Evolutionary conservation across 139 green algal species (phyloP).

Genomic region (Volvox reticuliferus): DNA sequence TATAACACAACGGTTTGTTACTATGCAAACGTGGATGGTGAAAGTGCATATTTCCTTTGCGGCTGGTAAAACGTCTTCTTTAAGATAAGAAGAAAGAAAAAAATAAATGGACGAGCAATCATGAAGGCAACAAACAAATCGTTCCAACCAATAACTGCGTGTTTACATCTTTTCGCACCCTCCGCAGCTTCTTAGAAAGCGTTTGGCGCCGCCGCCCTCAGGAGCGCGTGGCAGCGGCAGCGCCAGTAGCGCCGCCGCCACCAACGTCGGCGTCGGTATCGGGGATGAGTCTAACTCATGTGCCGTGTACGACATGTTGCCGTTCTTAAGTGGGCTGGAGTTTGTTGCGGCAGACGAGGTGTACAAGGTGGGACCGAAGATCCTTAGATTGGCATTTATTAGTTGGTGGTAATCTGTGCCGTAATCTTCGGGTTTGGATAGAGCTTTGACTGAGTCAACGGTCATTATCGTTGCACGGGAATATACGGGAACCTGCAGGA

Average conservation of each 20-base stretch:
- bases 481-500: too few species aligned
- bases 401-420: too few species aligned
- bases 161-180: not conserved
- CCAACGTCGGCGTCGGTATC: not conserved
- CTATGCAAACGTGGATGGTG: too few species aligned
- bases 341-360: conserved; percentile 85
- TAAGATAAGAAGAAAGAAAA: too few species aligned
- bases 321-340: conserved; percentile 55
- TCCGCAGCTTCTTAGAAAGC: conserved; percentile 54
- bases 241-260: conserved; percentile 9
- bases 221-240: conserved; percentile 15
- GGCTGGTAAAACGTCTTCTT: too few species aligned
- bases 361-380: conserved; percentile 71
- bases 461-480: too few species aligned
- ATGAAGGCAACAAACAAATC: too few species aligned
- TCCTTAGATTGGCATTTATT: too few species aligned
- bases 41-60: not conserved
- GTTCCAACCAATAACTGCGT: too few species aligned
- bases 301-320: not conserved
- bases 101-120: too few species aligned
- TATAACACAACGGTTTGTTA: not conserved
- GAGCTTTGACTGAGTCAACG: too few species aligned
- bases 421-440: too few species aligned
- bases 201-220: conserved; percentile 52
- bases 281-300: not conserved